Base-by-base conservation (phyloP, 2,329 filamentous ascomycete species). In the Penicillium rolfsii region DNA sequence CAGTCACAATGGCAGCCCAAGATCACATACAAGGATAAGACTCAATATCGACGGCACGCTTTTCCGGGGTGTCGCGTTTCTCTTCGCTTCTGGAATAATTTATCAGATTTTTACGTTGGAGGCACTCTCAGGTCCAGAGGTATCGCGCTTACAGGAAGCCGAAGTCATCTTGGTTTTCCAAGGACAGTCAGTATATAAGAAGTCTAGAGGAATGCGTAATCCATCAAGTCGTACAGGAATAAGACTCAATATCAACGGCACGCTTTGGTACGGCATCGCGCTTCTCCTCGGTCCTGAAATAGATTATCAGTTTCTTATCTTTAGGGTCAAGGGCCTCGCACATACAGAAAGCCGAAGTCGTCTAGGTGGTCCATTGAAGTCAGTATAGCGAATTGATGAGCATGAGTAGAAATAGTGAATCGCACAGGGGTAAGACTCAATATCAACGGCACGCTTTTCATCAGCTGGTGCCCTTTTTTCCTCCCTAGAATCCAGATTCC, bases 231-330 rank as follows among this genome's bases (percentile, higher is more conserved):
- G 9, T 50, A 50, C 46, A 50, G 9, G 46, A 26, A 16, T 50
- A 50, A 33, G 46, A 50, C 26, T 50, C 46, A 33, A 50, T 50
- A 50, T 50, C 46, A 50, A 50, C 46, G 28, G 46, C 46, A 33
- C 46, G 46, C 28, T 50, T 50, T 11, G 33, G 26, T 12, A 9
- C 46, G 2, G 46, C 46, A 33, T 50, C 26, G 2, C 5, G 14
- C 46, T 50, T 50, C 46, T 50, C 46, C 46, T 50, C 46, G 30
- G 4, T 33, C 28, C 46, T 50, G 4, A 3, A 24, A 50, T 35
- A 33, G 9, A 4, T 4, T 33, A 33, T 33, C 9, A 33, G 30
- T 8, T 33, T 33, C 30, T 8, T 33, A 8, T 33, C 30, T 4
- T 33, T 33, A 33, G 9, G 5, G 22, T 22, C 19, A 1, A 22